Base-by-base conservation (phyloP, 139 green algal species). In the Deuterostichococcus epilithicus region DNA sequence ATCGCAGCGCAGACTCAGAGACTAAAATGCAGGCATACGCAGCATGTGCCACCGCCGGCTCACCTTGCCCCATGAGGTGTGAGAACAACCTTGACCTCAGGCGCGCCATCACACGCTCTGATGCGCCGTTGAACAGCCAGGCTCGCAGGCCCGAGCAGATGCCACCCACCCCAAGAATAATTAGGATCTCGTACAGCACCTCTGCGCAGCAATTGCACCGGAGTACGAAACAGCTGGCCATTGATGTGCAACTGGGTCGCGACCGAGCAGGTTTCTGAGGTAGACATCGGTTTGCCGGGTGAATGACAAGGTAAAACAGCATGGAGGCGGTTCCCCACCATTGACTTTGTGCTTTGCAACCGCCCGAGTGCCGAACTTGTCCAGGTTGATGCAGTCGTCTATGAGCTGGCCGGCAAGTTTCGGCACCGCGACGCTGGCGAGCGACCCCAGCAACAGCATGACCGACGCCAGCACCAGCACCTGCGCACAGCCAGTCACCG, bases 321-420 rank as follows among this genome's bases (percentile, higher is more conserved):
- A 23, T n/a, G 6, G 22, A 32, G 42, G 30, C 6, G 22, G 35
- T 77, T 77, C 15, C 65, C 74, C 59, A 67, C 68, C 66, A 44
- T 87, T 85, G 35, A 84, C 70, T 5, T 52, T 15, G 13, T 75
- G 45, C 33, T 78, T 79, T 5, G 81, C 82, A 30, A 20, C 39
- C 44, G 18, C 37, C 58, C 34, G 33, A 34, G 30, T 70, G 74
- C 18, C 34, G 28, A 65, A 37, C 68, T 77, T 44, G 52, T 71
- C 68, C 33, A 70, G 78, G 15, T 81, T 68, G 32, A 85, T 89
- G 69, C 82, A 86, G 0, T 83, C 76, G 34, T 89, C 85, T 36
- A 89, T 86, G 1, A 89, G 78, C 0, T 82, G 30, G 15, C 85
- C 85, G 68, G 81, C 81, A 22, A 89, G 70, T 70, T 89, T 89